Base-by-base conservation (phyloP, 2,329 filamentous ascomycete genomes). In the Penicillium palitans region DNA sequence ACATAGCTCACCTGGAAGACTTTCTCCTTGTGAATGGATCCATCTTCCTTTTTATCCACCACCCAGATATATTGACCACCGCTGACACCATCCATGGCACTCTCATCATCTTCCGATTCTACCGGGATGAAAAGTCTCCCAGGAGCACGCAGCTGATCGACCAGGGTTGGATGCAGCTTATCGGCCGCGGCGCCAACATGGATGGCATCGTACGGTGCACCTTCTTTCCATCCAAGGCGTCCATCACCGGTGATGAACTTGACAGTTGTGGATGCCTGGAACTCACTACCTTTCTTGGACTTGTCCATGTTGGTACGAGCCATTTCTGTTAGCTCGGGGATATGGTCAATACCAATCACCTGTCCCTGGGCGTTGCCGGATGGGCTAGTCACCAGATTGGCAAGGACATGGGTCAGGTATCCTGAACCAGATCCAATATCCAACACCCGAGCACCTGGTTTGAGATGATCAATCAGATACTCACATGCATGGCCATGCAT, bases 151-250 rank as follows among this genome's bases (percentile, higher is more conserved):
- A 99, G 78, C 78, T 98, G 95, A 31, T 87, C 83, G 46, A 96
- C 76, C 64, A 98, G 76, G 59, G 84, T 83, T 19, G 83, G 71
- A 72, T 96, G 93, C 55, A 96, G 77, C 69, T 86, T 83, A 25
- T 78, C 83, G 0, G 93, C 93, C 8, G 91, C 90, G 0, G 95
- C 95, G 0, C 95, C 95, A 3, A 98, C 95, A 72, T 98, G 95
- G 59, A 99, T 98, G 2, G 90, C 93, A 81, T 98, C 91, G 81
- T 93, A 99, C 0, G 86, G 61, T 78, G 84, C 68, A 68, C 77
- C 57, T 76, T 82, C 83, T 2, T 80, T 69, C 82, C 84, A 88
- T 1, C 89, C 89, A 61, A 84, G 81, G 6, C 90, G 76, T 1
- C 89, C 90, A 76, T 97, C 93, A 0, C 87, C 92, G 0, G 86